phyloP scores from a whole-genome alignment of 306 rosid species.

The Vigna hirtella region DNA sequence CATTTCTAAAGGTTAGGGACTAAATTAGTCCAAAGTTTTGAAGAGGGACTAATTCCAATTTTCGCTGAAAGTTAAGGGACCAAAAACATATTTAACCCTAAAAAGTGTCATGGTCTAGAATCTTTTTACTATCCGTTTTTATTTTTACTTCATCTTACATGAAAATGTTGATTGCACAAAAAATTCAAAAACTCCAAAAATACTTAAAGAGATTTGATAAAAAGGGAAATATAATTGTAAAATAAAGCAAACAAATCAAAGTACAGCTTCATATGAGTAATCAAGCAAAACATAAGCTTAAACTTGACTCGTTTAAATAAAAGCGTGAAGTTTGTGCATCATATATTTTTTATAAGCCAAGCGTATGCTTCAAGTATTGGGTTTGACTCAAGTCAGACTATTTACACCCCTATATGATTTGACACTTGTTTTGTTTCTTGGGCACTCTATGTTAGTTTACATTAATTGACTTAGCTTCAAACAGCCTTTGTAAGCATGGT shows the following conservation, averaged over 20 bases:
- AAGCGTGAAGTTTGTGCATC: neutral
- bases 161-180: neutral
- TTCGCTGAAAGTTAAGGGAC: no score
- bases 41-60: no score
- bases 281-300: neutral
- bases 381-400: neutral
- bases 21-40: no score
- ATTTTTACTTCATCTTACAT: neutral
- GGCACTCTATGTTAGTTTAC: neutral
- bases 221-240: neutral
- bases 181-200: neutral
- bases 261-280: neutral
- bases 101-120: neutral
- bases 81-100: no score
- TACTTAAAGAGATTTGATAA: neutral
- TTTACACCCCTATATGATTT: neutral
- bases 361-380: neutral
- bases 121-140: neutral
- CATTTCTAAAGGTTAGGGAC: no score
- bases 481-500: neutral
- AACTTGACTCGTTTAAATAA: neutral
- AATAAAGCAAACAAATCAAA: neutral
- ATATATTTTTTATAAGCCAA: neutral
- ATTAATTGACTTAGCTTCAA: constrained; percentile 2
- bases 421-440: neutral